Evolutionary conservation across 164 flowering plant genomes (phyloP).

Genomic region (Vitis vinifera): DNA sequence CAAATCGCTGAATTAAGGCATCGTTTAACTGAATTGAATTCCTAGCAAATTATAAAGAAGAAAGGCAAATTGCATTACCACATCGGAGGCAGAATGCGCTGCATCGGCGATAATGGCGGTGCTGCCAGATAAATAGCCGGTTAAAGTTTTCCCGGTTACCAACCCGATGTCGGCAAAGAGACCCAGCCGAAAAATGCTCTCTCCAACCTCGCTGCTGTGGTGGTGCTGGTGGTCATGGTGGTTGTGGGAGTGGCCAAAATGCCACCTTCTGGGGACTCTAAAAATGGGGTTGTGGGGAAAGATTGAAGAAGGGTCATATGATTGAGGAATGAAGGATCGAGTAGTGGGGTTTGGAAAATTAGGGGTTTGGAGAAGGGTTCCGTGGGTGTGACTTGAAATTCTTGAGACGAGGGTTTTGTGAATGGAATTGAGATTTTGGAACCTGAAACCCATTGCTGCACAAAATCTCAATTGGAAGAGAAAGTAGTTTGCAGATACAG

Average conservation of each 20-base stretch:
- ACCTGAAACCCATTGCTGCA: conserved; percentile 32
- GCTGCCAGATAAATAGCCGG: conserved; percentile 88
- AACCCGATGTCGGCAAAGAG: conserved; percentile 74
- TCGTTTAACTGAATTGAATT: neutral
- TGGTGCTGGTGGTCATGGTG: conserved; percentile 11
- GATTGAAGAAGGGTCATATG: conserved; percentile 7
- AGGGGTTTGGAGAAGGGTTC: neutral
- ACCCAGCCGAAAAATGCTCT: conserved; percentile 71
- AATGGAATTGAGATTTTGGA: conserved; percentile 26
- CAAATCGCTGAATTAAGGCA: too few species aligned
- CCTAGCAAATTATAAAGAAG: neutral
- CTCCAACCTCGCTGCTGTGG: conserved; percentile 42
- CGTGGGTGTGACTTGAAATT: conserved; percentile 12
- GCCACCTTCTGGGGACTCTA: conserved; percentile 56
- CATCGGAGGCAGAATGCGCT: conserved; percentile 91
- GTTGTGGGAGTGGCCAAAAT: conserved; percentile 57
- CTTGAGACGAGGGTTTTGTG: conserved; percentile 25
- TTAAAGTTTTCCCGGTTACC: conserved; percentile 67
- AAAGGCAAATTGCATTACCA: conserved; percentile 37
- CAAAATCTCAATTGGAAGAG: neutral
- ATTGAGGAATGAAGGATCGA: conserved; percentile 11
- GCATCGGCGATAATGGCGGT: conserved; percentile 96
- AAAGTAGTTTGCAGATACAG: neutral
- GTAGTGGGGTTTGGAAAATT: neutral
- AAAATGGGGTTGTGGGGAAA: conserved; percentile 23